These are phyloP conservation scores for Botrytis squamosa DNA, from an alignment of 2,329 filamentous ascomycete species.

Conservation along the genomic window DNA sequence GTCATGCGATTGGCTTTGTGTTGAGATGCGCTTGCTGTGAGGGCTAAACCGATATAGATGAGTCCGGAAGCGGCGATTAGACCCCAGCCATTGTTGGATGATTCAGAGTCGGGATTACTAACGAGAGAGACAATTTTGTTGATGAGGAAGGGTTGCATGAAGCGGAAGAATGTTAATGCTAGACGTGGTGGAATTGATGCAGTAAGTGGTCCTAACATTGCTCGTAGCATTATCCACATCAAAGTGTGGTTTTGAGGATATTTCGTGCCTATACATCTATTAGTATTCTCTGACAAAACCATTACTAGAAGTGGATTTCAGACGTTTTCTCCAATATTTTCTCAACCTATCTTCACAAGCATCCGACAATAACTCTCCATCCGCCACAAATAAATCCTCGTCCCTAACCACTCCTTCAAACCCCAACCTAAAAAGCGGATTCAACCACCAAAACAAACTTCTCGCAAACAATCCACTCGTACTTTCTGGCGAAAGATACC, in stretches of 20 bases:
- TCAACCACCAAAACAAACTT: conserved; percentile 42
- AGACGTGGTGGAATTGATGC: conserved; percentile 26
- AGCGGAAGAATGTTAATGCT: conserved; percentile 27
- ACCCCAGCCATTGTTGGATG: conserved; percentile 26
- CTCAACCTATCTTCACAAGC: conserved; percentile 24
- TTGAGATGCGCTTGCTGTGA: conserved; percentile 26
- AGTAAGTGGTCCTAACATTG: conserved; percentile 24
- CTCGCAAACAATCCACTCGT: conserved; percentile 40
- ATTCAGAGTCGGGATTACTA: conserved; percentile 9
- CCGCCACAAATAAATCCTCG: conserved; percentile 34
- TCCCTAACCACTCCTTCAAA: conserved; percentile 36
- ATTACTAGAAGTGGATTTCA: not conserved
- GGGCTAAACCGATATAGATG: conserved; percentile 30
- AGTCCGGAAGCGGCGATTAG: conserved; percentile 30
- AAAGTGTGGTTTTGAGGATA: conserved; percentile 27
- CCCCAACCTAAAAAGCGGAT: conserved; percentile 38
- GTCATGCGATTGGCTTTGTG: conserved; percentile 32
- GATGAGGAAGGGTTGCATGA: conserved; percentile 31
- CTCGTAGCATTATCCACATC: conserved; percentile 26
- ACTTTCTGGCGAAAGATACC: conserved; percentile 32
- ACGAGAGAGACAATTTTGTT: conserved; percentile 24
- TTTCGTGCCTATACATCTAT: conserved; percentile 19
- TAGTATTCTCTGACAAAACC: conserved; percentile 5
- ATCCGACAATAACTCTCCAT: conserved; percentile 24
- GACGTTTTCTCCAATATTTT: conserved; percentile 25